Evolutionary conservation across 495 filamentous ascomycete genomes (phyloP), one percentile per base, ranked within the genome.

Genomic region (Penicillium silybi): DNA sequence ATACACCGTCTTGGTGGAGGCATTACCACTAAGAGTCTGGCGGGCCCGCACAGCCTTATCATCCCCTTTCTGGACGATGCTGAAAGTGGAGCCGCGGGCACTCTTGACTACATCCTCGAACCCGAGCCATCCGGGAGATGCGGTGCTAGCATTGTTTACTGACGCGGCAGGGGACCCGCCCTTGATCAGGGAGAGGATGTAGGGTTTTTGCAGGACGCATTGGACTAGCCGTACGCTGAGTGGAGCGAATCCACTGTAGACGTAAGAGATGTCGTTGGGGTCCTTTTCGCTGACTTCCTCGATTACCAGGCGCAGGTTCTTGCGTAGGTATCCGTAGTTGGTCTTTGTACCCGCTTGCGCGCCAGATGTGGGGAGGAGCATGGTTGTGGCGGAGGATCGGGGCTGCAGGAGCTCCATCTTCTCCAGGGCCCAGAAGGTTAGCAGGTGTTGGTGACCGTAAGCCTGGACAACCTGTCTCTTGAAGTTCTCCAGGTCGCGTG

Each of bases 281-380:
- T 96, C 89, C 41, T 92, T 85, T 66, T 97, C 95, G 63, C 95
- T 92, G 50, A 97, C 92, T 66, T 99, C 95, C 66, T 97, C 92
- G 46, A 96, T 86, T 55, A 97, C 92, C 43, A 99, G 81, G 20
- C 86, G 82, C 22, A 99, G 83, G 53, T 83, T 81, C 64, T 90
- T 90, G 27, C 95, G 86, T 11, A 97, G 75, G 62, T 88, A 87
- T 20, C 81, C 83, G 74, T 97, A 98, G 63, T 96, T 96, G 3
- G 93, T 98, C 67, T 90, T 92, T 10, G 75, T 70, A 47, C 77
- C 75, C 26, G 78, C 64, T 40, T 74, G 69, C 15, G 75, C 76
- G 29, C 83, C 85, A 4, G 80, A 74, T 6, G 77, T 78, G 1
- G 88, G 82, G 32, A 89, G 84, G 63, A 93, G 83, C 54, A 85